phyloP scores from a whole-genome alignment of 345 rosid species.

The Garcia nutans region DNA sequence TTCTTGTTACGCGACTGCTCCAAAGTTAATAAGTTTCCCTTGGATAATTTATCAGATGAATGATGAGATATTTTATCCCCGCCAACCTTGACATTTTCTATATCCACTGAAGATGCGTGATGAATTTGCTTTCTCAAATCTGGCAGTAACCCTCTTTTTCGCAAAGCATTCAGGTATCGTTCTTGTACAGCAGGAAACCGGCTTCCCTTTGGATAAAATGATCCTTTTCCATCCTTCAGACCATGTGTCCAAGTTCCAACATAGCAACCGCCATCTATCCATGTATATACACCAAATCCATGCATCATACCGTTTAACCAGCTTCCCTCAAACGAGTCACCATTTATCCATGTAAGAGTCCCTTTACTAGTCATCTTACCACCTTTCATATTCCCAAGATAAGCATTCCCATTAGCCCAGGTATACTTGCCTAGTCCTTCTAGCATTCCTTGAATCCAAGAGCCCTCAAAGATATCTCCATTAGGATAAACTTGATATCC shows the following conservation, averaged over 20 bases:
- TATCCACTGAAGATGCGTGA: slow-evolving; percentile 67
- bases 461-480: slow-evolving; percentile 82
- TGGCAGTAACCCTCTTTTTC: slow-evolving; percentile 85
- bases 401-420: slow-evolving; percentile 81
- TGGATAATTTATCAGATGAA: slow-evolving; percentile 51
- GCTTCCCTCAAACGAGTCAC: slow-evolving; percentile 87
- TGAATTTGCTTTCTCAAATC: slow-evolving; percentile 66
- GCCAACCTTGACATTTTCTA: slow-evolving; percentile 56
- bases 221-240: slow-evolving; percentile 93
- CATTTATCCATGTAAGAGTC: slow-evolving; percentile 76
- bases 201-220: slow-evolving; percentile 84
- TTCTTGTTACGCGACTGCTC: slow-evolving; percentile 69
- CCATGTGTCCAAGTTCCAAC: slow-evolving; percentile 96
- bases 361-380: slow-evolving; percentile 98
- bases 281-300: slow-evolving; percentile 89
- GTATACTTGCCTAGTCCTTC: slow-evolving; percentile 95
- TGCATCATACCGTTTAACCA: slow-evolving; percentile 95
- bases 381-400: slow-evolving; percentile 83
- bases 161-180: slow-evolving; percentile 69
- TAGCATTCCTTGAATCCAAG: slow-evolving; percentile 83
- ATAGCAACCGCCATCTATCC: slow-evolving; percentile 86
- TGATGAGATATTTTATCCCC: slow-evolving; percentile 36
- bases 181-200: slow-evolving; percentile 69
- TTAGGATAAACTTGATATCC: slow-evolving; percentile 78
- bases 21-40: slow-evolving; percentile 68